Evolutionary conservation across 768 basidiomycete genomes (phyloP).

Genomic region (Lenzites betulinus): DNA sequence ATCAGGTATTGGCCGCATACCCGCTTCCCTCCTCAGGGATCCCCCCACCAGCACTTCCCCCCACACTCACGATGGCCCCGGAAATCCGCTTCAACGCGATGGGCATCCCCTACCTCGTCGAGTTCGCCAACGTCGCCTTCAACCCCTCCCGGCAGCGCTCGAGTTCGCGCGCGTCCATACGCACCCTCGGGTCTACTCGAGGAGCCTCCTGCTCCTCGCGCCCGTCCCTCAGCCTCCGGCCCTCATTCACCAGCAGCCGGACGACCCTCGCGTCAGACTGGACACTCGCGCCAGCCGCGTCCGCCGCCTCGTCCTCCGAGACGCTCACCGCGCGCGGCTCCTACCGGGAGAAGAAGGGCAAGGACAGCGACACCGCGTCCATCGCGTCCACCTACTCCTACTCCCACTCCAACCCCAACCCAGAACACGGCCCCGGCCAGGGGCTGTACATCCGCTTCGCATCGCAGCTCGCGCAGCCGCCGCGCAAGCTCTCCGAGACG

Average conservation of each 20-base stretch:
- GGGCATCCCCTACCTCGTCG: conserved; percentile 39
- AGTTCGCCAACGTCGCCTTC: conserved; percentile 38
- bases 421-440: not conserved
- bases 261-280: conserved; percentile 13
- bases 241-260: not conserved
- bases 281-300: conserved; percentile 20
- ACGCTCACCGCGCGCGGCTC: conserved; percentile 16
- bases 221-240: conserved; percentile 14
- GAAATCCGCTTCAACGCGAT: conserved; percentile 35
- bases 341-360: not conserved
- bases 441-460: conserved; percentile 31
- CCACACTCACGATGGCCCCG: conserved; percentile 23
- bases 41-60: not conserved
- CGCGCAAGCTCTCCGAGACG: conserved; percentile 23
- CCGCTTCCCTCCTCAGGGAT: too few species aligned
- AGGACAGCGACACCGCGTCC: not conserved
- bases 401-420: too few species aligned
- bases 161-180: conserved; percentile 12
- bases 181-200: conserved; percentile 4
- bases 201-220: conserved; percentile 5
- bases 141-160: conserved; percentile 16
- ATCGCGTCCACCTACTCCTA: too few species aligned
- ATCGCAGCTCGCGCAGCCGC: conserved; percentile 20
- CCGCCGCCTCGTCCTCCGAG: conserved; percentile 25
- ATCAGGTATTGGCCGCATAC: conserved; percentile 26